A percentile compares a stretch with the other conserved stretches of the same genome.
These are phyloP conservation scores for Decorospora gaudefroyi DNA, from an alignment of 2,329 filamentous ascomycete genomes.

Conservation along the genomic window DNA sequence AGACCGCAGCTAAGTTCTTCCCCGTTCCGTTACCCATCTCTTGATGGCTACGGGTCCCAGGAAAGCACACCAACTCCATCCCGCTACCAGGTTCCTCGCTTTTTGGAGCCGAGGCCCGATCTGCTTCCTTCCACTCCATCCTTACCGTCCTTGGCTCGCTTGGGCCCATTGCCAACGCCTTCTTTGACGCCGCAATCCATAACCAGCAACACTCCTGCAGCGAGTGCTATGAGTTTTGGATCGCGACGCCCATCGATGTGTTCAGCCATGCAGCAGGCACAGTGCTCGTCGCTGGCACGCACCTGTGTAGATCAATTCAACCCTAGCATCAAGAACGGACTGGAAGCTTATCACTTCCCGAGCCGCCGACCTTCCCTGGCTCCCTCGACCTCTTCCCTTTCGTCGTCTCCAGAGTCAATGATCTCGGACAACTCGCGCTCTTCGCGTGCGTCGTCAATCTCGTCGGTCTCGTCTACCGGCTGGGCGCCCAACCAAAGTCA, in stretches of 20 bases:
- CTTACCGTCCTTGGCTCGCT: constrained; percentile 59
- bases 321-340: constrained; percentile 47
- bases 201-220: constrained; percentile 63
- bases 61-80: constrained; percentile 52
- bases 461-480: constrained; percentile 56
- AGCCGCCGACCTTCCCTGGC: constrained; percentile 55
- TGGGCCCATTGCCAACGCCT: constrained; percentile 64
- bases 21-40: constrained; percentile 29
- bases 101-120: constrained; percentile 57
- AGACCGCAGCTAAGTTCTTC: constrained; percentile 32
- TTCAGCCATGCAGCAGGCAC: constrained; percentile 62
- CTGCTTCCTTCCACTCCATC: constrained; percentile 59
- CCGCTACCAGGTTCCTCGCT: constrained; percentile 51
- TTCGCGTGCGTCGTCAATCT: constrained; percentile 60
- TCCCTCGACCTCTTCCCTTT: constrained; percentile 56
- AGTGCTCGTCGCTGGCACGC: constrained; percentile 60
- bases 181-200: constrained; percentile 63
- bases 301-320: constrained; percentile 58
- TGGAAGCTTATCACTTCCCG: constrained; percentile 55
- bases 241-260: constrained; percentile 62
- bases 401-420: constrained; percentile 66
- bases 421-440: constrained; percentile 63
- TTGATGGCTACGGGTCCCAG: constrained; percentile 42
- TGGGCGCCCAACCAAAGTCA: constrained; percentile 59
- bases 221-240: constrained; percentile 57